Evolutionary conservation across 345 rosid species (phyloP), one percentile per base, ranked within the genome.

Genomic region (Turnera subulata): DNA sequence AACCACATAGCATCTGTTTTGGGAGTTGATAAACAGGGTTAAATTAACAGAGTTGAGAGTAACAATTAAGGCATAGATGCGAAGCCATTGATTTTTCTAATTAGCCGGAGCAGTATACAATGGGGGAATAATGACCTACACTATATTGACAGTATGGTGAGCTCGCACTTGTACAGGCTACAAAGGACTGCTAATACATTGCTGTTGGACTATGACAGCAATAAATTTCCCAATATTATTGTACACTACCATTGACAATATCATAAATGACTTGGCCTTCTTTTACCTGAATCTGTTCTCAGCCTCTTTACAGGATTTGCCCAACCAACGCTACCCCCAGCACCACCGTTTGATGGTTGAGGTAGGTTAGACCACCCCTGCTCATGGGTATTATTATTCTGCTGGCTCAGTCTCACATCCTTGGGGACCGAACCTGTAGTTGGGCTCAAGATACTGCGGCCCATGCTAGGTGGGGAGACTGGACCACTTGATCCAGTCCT

Each of bases 251-350:
- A 58, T 63, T 37, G 17, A 25, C 10, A 55, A 46, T 46, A 51
- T 84, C 81, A 94, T 53, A 80, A 73, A 72, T 88, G 95, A 78
- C 96, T 85, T 0, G 96, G 92, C 71, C 99, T 75, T 70, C 97
- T 82, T 71, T 84, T 85, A 59, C 95, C 96, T 8, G 94, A 71
- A 74, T 88, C 99, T 15, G 99, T 90, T 63, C 99, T 85, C 72
- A 88, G 58, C 75, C 92, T 81, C 85, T 94, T 94, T 29, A 90
- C 99, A 12, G 97, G 99, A 78, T 94, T 88, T 64, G 99, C 97
- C 99, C 99, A 94, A 53, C 97, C 96, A 22, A 90, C 91, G 35
- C 35, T 29, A 57, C 61, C 68, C 37, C 83, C 96, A 19, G 73
- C 78, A 32, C 80, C 74, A 20, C 82, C 84, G 49, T 71, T 84